Base-by-base conservation (phyloP, 768 basidiomycete genomes). In the Phaffia australis region DNA sequence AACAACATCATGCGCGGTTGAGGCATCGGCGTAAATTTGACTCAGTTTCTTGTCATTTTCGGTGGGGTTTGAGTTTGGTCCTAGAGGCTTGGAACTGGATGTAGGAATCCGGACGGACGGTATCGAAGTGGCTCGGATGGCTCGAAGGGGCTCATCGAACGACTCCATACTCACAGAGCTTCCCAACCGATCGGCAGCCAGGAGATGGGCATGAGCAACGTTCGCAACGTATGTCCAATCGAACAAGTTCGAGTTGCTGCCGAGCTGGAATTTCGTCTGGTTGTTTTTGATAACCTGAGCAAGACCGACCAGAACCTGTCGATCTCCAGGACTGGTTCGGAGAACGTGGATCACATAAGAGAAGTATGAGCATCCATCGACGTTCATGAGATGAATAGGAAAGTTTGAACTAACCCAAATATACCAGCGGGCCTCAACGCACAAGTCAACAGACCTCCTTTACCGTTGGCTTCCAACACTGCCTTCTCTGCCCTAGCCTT, bases 211-310 rank as follows among this genome's bases (percentile, higher is more conserved):
- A 72, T 87, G 83, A 1, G 92, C 94, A 69, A 94, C 86, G 75
- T 99, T 99, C 63, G 85, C 90, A 71, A 98, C 90, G 74, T 97
- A 97, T 6, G 93, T 95, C 84, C 87, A 92, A 77, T 98, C 95
- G 73, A 89, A 91, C 3, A 98, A 77, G 75, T 98, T 98, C 70
- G 82, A 84, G 77, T 97, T 95, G 78, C 87, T 81, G 48, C 95
- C 95, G 70, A 99, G 85, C 76, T 97, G 93, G 80, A 89, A 88
- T 71, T 88, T 85, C 0, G 90, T 91, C 75, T 95, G 87, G 21
- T 84, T 83, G 54, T 84, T 81, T 72, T 87, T 81, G 75, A 89
- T 87, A 3, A 86, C 91, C 66, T 85, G 79, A 75, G 84, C 85
- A 47, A 94, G 79, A n/a, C 88, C 89, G 0, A 81, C 77, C 77